Evolutionary conservation across 805 yeast genomes (phyloP).

Genomic region (Metschnikowia arizonensis): DNA sequence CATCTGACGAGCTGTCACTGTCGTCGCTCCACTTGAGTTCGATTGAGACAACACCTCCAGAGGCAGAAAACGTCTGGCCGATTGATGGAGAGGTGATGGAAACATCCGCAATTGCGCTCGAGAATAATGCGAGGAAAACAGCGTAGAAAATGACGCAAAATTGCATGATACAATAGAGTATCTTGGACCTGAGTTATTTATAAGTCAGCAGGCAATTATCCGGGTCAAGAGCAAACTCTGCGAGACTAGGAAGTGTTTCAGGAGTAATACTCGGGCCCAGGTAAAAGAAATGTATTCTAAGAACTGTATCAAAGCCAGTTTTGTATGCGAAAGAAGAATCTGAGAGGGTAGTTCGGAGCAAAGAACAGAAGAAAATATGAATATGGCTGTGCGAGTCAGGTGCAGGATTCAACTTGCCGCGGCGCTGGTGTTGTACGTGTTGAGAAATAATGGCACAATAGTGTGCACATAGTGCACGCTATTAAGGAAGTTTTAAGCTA

Average conservation of each 20-base stretch:
- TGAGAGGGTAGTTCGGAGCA: neutral
- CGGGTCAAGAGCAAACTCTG: neutral
- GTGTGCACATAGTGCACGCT: too few relatives aligned
- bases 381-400: conserved; percentile 4
- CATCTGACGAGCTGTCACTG: conserved; percentile 43
- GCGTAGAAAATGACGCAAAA: conserved; percentile 9
- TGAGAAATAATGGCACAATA: too few relatives aligned
- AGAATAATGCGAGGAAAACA: conserved; percentile 9
- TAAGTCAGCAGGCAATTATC: neutral
- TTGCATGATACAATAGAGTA: conserved; percentile 10
- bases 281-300: neutral
- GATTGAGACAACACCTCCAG: conserved; percentile 32
- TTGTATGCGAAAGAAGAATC: neutral
- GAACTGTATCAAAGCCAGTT: neutral
- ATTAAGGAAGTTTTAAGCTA: too few relatives aligned
- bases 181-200: neutral
- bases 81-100: conserved; percentile 38
- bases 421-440: too few relatives aligned
- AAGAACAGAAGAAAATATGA: neutral
- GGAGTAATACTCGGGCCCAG: neutral
- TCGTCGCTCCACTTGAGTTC: conserved; percentile 47
- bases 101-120: conserved; percentile 44
- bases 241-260: neutral
- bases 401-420: conserved; percentile 3
- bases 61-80: conserved; percentile 38